Evolutionary conservation across 2,329 filamentous ascomycete genomes (phyloP).

Genomic region (Pestalotiopsis sp.): DNA sequence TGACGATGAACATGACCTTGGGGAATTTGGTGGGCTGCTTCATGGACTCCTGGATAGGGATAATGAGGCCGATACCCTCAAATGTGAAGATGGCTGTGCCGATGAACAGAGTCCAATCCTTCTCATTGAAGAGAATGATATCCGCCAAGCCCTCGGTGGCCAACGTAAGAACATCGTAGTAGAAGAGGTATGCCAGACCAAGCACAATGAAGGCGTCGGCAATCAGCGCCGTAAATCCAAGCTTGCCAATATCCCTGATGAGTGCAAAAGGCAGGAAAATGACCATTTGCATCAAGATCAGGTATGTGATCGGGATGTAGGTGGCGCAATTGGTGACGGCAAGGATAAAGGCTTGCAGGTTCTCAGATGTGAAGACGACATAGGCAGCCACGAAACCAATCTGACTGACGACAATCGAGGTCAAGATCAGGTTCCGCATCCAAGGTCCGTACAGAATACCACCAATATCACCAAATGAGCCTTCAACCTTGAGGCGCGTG

Average conservation of each 20-base stretch:
- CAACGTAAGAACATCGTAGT: slow-evolving; percentile 89
- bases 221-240: slow-evolving; percentile 90
- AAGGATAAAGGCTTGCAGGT: slow-evolving; percentile 90
- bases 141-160: slow-evolving; percentile 77
- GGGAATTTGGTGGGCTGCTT: slow-evolving; percentile 88
- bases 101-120: slow-evolving; percentile 96
- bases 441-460: slow-evolving; percentile 87
- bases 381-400: slow-evolving; percentile 94
- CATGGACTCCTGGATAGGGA: slow-evolving; percentile 98
- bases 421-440: slow-evolving; percentile 85
- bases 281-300: slow-evolving; percentile 93
- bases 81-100: slow-evolving; percentile 99
- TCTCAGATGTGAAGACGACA: slow-evolving; percentile 95
- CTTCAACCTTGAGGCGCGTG: slow-evolving; percentile 81
- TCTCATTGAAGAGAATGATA: slow-evolving; percentile 86
- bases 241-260: slow-evolving; percentile 94
- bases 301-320: slow-evolving; percentile 81
- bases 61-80: slow-evolving; percentile 95
- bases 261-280: slow-evolving; percentile 94
- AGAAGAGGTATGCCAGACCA: slow-evolving; percentile 91
- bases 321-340: slow-evolving; percentile 88
- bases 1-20: slow-evolving; percentile 82
- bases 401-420: slow-evolving; percentile 92
- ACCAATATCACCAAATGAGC: slow-evolving; percentile 98
- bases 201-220: slow-evolving; percentile 94